Conservation (phyloP, 768 basidiomycete genomes). For the Amanita brunnescens region DNA sequence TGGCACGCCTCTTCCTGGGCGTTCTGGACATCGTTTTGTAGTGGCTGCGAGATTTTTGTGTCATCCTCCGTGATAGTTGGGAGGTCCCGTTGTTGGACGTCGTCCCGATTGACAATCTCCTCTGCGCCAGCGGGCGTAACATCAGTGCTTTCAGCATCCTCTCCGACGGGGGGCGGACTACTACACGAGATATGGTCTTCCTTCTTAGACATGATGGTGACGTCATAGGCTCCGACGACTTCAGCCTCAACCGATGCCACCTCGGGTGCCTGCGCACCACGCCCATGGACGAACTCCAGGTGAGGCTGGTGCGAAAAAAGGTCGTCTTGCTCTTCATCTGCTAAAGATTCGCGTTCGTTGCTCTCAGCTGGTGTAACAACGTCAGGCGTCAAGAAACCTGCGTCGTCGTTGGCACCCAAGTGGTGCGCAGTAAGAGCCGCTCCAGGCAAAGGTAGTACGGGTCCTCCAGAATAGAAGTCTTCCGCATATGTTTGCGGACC, state of each 20-base stretch:
- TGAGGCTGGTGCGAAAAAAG: background rate
- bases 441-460: background rate
- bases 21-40: background rate
- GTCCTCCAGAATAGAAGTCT: constrained; percentile 22
- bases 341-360: constrained; percentile 9
- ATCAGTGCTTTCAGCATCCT: background rate
- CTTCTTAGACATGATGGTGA: background rate
- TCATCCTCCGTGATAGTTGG: background rate
- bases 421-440: constrained; percentile 7
- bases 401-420: constrained; percentile 11
- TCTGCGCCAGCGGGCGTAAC: too few relatives aligned
- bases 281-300: background rate
- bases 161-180: background rate
- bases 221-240: background rate
- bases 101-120: background rate
- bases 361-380: constrained; percentile 16
- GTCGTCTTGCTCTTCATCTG: constrained; percentile 2
- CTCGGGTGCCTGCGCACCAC: background rate
- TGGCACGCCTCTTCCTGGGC: background rate
- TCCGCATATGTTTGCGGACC: constrained; percentile 26
- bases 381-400: constrained; percentile 19
- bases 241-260: background rate
- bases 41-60: background rate
- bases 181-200: background rate
- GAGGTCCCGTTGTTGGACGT: background rate